phyloP scores from a whole-genome alignment of 805 yeast genomes.

The Jamesozyma gamospora region DNA sequence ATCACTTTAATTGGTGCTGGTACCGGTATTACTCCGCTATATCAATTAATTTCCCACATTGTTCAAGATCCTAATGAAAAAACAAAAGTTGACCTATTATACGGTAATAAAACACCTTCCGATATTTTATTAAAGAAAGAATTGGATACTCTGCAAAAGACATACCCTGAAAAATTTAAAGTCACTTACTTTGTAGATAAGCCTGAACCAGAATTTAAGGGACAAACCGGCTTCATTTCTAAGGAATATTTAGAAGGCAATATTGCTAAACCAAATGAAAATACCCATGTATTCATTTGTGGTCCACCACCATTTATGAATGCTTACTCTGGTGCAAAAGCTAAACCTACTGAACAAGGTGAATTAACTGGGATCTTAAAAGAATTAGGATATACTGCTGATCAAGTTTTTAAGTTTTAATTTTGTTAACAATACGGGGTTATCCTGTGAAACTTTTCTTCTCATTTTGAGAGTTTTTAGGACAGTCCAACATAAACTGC shows the following conservation, averaged over 20 bases:
- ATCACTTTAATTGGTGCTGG: slow-evolving; percentile 91
- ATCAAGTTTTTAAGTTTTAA: slow-evolving; percentile 81
- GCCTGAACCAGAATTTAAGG: slow-evolving; percentile 34
- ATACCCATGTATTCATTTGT: slow-evolving; percentile 75
- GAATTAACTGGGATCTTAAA: slow-evolving; percentile 79
- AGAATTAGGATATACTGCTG: slow-evolving; percentile 81
- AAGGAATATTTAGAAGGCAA: slow-evolving; percentile 56
- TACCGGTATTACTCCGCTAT: slow-evolving; percentile 92
- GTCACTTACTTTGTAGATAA: slow-evolving; percentile 73
- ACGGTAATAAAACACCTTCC: slow-evolving; percentile 66
- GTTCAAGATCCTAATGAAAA: slow-evolving; percentile 74
- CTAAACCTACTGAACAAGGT: slow-evolving; percentile 87
- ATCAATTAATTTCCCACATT: slow-evolving; percentile 72
- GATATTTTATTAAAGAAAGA: slow-evolving; percentile 77
- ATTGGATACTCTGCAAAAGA: slow-evolving; percentile 45
- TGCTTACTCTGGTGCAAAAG: slow-evolving; percentile 78
- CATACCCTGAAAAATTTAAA: slow-evolving; percentile 68
- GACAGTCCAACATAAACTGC: too few relatives aligned
- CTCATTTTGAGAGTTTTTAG: too few relatives aligned
- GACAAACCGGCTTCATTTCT: slow-evolving; percentile 65
- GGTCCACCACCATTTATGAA: slow-evolving; percentile 92
- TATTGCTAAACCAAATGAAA: slow-evolving; percentile 58
- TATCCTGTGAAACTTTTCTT: too few relatives aligned
- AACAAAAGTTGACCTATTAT: slow-evolving; percentile 75
- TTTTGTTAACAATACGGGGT: too few relatives aligned